These are phyloP conservation scores for Salicornia ramosissima DNA, from an alignment of 148 eudicot genomes.

Conservation along the genomic window DNA sequence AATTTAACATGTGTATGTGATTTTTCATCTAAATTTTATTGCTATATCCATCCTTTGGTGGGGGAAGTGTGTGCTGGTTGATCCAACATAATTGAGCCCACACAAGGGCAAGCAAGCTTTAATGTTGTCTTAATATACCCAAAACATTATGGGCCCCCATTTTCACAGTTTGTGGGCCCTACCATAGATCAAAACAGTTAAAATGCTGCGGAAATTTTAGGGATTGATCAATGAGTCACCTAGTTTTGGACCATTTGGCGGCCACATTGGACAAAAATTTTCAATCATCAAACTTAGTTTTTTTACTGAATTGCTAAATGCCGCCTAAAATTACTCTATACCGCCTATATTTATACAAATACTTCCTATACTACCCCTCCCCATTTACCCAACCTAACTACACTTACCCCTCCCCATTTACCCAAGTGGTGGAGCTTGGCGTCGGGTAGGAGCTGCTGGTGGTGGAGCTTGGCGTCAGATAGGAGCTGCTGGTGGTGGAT, in stretches of 20 bases:
- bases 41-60: conserved; percentile 16
- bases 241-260: conserved; percentile 20
- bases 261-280: conserved; percentile 21
- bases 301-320: neutral
- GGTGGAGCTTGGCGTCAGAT: too few species aligned
- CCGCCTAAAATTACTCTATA: too few species aligned
- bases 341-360: too few species aligned
- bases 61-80: conserved; percentile 49
- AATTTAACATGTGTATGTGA: too few species aligned
- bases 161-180: conserved; percentile 22
- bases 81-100: conserved; percentile 49
- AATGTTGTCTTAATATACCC: conserved; percentile 62
- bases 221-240: conserved; percentile 7
- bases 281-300: conserved; percentile 13
- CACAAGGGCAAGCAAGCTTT: conserved; percentile 29
- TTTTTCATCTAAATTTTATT: neutral
- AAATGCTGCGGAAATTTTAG: neutral
- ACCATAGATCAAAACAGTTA: conserved; percentile 17
- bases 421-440: too few species aligned
- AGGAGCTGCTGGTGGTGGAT: too few species aligned
- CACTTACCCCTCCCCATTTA: too few species aligned
- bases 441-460: too few species aligned
- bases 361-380: too few species aligned
- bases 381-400: too few species aligned
- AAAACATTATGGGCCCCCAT: conserved; percentile 53